Base-by-base conservation (phyloP, 768 basidiomycete species). In the Agrocybe praecox region DNA sequence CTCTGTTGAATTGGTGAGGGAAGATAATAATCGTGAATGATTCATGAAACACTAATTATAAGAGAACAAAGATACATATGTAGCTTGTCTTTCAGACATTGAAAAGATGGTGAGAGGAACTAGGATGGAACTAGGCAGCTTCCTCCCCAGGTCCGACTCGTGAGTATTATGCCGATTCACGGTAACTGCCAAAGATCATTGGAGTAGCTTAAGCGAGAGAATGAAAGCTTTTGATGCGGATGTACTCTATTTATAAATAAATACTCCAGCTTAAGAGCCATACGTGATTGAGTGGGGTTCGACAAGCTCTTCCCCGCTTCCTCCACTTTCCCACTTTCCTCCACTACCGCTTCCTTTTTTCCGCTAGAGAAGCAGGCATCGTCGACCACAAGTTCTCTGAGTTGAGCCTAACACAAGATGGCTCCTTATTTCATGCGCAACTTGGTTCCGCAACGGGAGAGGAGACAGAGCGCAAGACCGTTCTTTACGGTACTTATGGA, bases 391-490 rank as follows among this genome's bases (percentile, higher is more conserved):
- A n/a, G n/a, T n/a, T n/a, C n/a, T n/a, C n/a, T n/a, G n/a, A n/a
- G n/a, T n/a, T n/a, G n/a, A n/a, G n/a, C n/a, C n/a, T n/a, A n/a
- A n/a, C n/a, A n/a, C n/a, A n/a, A n/a, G n/a, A 61, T 61, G 59
- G 52, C 59, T 15, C 59, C 54, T 18, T 56, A 55, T 26, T 61
- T 57, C 29, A 53, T 82, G 40, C 66, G 61, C 60, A 83, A 74
- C 55, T 67, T 84, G 60, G 49, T 83, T 26, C 83, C 84, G 18
- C 74, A 62, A 50, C 75, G 73, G 60, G 82, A 87, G 59, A 65
- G 65, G 45, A 65, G 71, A 12, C 55, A 61, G 6, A 64, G 68
- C 36, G 62, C 75, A 36, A 67, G 76, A 36, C 77, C 81, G 2
- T 58, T 85, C 29, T 63, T 83, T 36, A 64, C 69, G 6, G 83